Percentiles rank a stretch among this genome's conserved stretches.
Evolutionary conservation across 768 basidiomycete species (phyloP).

Genomic region (Rhodosporidiobolus sp.): DNA sequence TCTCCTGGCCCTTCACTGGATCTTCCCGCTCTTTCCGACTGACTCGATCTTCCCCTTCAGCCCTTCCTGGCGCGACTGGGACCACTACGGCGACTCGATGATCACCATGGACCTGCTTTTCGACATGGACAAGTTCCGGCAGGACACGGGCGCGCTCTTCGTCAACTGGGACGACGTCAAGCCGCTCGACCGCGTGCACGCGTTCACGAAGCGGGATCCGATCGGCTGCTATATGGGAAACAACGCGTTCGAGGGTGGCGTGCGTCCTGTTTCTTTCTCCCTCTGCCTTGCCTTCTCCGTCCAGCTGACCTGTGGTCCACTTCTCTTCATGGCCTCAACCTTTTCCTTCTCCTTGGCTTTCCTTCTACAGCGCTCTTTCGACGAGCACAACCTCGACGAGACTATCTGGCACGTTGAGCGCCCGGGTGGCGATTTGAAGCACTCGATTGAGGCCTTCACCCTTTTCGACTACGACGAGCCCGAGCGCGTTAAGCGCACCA

Average conservation of each 20-base stretch:
- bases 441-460: constrained; percentile 17
- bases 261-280: neutral
- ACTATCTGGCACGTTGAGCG: constrained; percentile 25
- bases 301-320: too few relatives aligned
- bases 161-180: constrained; percentile 37
- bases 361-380: constrained; percentile 20
- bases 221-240: constrained; percentile 32
- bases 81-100: constrained; percentile 36
- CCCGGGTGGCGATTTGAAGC: neutral
- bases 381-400: constrained; percentile 34
- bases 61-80: constrained; percentile 25
- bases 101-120: constrained; percentile 24
- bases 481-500: constrained; percentile 9
- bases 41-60: neutral
- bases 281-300: neutral
- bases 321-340: too few relatives aligned
- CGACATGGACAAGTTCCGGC: constrained; percentile 36
- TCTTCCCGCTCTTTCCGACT: too few relatives aligned
- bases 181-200: constrained; percentile 27
- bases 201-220: constrained; percentile 15
- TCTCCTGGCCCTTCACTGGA: neutral
- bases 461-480: constrained; percentile 24
- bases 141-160: constrained; percentile 18
- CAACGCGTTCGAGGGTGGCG: constrained; percentile 28
- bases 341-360: neutral